These are phyloP conservation scores for Coniochaeta ligniaria DNA, from an alignment of 2,329 filamentous ascomycete species.

Conservation along the genomic window DNA sequence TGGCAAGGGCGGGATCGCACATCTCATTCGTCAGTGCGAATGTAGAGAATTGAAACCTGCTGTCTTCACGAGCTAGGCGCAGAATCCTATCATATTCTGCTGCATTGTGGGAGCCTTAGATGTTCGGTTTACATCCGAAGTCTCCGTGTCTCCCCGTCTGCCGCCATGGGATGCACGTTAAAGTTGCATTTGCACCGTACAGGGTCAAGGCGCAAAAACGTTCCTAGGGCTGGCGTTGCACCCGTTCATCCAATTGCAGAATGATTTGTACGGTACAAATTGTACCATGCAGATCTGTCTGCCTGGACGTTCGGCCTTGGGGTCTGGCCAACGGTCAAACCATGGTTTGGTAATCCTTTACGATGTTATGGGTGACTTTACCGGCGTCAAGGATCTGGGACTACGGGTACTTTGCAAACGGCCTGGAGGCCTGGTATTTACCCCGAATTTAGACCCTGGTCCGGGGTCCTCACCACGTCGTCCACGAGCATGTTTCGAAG, in stretches of 20 bases:
- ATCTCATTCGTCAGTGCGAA: not conserved
- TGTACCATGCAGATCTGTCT: not conserved
- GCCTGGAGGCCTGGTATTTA: conserved; percentile 1
- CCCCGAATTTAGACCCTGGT: not conserved
- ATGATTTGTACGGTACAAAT: not conserved
- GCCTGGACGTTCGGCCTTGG: not conserved
- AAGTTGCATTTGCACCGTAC: not conserved
- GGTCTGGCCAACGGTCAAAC: not conserved
- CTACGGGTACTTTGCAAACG: too few relatives aligned
- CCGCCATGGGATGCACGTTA: not conserved
- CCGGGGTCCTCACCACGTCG: not conserved
- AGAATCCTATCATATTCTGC: not conserved
- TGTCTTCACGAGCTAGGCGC: not conserved
- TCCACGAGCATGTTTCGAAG: not conserved
- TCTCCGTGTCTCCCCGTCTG: not conserved
- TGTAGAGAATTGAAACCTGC: not conserved
- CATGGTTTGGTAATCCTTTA: not conserved
- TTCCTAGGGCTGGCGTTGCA: not conserved
- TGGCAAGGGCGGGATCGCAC: not conserved
- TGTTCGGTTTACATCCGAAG: not conserved
- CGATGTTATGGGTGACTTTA: not conserved
- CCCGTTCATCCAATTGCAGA: not conserved
- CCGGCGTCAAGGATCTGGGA: not conserved
- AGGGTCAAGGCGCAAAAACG: not conserved
- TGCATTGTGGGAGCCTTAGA: not conserved